Conservation (phyloP, 805 yeast genomes). For the Saccharomycopsis microspora region DNA sequence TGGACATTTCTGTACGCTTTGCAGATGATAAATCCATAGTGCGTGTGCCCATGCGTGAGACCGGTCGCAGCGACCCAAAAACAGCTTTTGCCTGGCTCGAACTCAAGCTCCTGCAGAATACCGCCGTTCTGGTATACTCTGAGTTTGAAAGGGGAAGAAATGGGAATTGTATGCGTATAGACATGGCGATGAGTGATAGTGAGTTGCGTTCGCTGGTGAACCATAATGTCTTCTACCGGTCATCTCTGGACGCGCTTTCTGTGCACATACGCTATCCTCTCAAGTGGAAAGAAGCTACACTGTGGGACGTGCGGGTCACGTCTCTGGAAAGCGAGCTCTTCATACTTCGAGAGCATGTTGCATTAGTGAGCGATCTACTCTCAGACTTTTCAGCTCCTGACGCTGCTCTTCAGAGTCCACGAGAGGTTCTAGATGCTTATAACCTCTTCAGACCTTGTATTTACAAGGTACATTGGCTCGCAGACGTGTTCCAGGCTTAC, state of each 20-base stretch:
- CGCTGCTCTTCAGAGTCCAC: conserved; percentile 21
- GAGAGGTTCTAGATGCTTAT: conserved; percentile 38
- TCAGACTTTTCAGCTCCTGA: conserved; percentile 70
- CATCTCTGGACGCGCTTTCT: conserved; percentile 42
- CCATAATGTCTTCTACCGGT: conserved; percentile 66
- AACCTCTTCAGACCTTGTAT: conserved; percentile 65
- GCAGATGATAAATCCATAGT: conserved; percentile 50
- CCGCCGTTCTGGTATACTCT: conserved; percentile 34
- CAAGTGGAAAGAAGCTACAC: conserved; percentile 70
- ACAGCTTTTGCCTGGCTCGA: conserved; percentile 94
- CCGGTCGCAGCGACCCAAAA: conserved; percentile 20
- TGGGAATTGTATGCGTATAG: conserved; percentile 45
- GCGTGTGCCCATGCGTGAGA: conserved; percentile 76
- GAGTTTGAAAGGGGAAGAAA: conserved; percentile 41
- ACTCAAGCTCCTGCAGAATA: conserved; percentile 41
- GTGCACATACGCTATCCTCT: conserved; percentile 62
- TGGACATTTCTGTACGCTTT: conserved; percentile 42
- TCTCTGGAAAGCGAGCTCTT: conserved; percentile 48
- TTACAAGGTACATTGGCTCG: conserved; percentile 53
- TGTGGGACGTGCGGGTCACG: conserved; percentile 50
- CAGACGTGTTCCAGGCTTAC: conserved; percentile 42
- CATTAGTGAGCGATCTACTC: conserved; percentile 58
- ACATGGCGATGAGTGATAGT: conserved; percentile 36
- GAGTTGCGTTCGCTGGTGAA: conserved; percentile 78
- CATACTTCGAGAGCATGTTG: conserved; percentile 71